phyloP scores from a whole-genome alignment of 768 basidiomycete species.

The Hirschioporus abietinus region DNA sequence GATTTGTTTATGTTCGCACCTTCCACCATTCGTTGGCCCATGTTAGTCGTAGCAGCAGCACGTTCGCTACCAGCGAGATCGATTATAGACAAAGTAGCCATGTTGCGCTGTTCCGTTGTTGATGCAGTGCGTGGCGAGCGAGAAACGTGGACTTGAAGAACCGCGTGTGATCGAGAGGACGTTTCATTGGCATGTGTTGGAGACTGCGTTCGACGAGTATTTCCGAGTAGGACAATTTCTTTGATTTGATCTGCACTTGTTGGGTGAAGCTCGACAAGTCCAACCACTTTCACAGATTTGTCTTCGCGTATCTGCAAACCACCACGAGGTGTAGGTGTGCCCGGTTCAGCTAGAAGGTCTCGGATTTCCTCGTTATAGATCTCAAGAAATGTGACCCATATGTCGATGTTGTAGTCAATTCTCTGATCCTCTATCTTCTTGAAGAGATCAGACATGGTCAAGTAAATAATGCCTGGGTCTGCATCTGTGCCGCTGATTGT shows the following conservation, averaged over 20 bases:
- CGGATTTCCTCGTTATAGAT: constrained; percentile 99
- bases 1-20: constrained; percentile 99
- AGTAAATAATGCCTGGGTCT: constrained; percentile 92
- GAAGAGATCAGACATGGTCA: constrained; percentile 97
- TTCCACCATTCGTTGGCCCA: constrained; percentile 97
- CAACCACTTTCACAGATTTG: constrained; percentile 85
- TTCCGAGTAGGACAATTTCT: constrained; percentile 85
- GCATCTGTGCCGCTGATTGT: constrained; percentile 90
- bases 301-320: constrained; percentile 94
- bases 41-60: constrained; percentile 92
- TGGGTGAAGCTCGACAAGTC: constrained; percentile 78
- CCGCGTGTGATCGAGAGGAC: constrained; percentile 95
- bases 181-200: constrained; percentile 96
- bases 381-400: constrained; percentile 93
- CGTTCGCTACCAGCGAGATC: constrained; percentile 97
- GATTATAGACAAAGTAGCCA: constrained; percentile 94
- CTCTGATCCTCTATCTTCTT: constrained; percentile 83
- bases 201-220: constrained; percentile 83
- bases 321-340: constrained; percentile 59
- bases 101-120: constrained; percentile 72
- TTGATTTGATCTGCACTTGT: constrained; percentile 89
- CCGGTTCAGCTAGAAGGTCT: constrained; percentile 81
- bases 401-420: constrained; percentile 81
- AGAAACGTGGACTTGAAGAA: constrained; percentile 90
- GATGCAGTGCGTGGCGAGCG: constrained; percentile 84